Evolutionary conservation across 352 stramenopile species (phyloP), one percentile per base, ranked within the genome.

Genomic region (Phytophthora cryptogea): DNA sequence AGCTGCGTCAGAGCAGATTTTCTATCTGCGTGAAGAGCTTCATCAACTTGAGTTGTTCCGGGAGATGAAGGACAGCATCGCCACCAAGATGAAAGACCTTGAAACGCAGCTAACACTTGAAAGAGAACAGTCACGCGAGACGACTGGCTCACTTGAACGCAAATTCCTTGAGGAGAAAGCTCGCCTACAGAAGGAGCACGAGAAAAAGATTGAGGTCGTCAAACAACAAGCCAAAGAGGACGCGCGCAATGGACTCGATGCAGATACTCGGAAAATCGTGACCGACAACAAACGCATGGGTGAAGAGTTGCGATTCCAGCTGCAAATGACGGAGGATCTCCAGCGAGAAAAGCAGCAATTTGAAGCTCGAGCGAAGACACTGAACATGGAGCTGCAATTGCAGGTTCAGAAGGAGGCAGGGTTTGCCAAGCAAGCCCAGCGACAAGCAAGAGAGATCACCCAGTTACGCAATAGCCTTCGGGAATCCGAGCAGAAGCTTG

Each of bases 231-330:
- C 92, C 5, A 90, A 89, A 48, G 77, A 94, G 48, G 92, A 98
- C 65, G 90, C 90, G 11, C 85, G 94, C 59, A 91, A 92, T 37
- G 89, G 88, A 2, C 80, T 98, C 4, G 89, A 97, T 54, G 85
- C 76, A 16, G 90, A 97, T 66, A 96, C 91, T 32, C 84, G 89
- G 48, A 96, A 96, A 55, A 97, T 98, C 56, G 80, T 96, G 43
- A 89, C 83, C 2, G 87, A 98, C 59, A 98, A 98, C 66, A 89
- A 90, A 16, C 77, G 90, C 42, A 97, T 98, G 89, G 82, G 76
- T 43, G 91, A 97, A 50, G 93, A 98, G 70, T 71, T 98, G 28
- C 82, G 83, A n/a, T 97, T 97, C 54, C 92, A 97, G 65, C 55
- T 94, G 46, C 83, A 95, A 59, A 96, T 94, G 62, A 96, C 84